Evolutionary conservation across 2,329 filamentous ascomycete genomes (phyloP), one percentile per base, ranked within the genome.

Genomic region (Alternaria burnsii): DNA sequence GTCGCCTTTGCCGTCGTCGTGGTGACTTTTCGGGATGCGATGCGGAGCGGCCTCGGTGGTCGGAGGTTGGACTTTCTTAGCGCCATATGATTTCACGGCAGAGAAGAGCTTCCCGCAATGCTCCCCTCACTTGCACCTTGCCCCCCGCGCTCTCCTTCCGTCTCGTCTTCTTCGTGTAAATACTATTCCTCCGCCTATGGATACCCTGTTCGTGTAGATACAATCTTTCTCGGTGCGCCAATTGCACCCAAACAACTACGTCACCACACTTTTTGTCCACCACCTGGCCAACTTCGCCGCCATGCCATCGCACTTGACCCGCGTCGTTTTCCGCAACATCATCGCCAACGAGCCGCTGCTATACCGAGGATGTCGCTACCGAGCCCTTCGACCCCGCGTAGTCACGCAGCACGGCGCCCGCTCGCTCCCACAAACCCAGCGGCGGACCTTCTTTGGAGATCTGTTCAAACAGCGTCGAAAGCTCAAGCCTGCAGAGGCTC

Each of bases 301-400:
- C 59, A 88, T 88, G 87, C 83, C 84, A 57, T 87, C 87, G 65
- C 85, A 87, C 67, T 80, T 89, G 71, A 87, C 86, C 62, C 86
- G 86, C 75, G 80, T 82, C 76, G 85, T 88, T 68, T 87, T 87
- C 76, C 84, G 85, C 69, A 82, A 83, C 70, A 79, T 89, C 66
- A 78, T 87, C 60, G 82, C 83, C 73, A 83, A 84, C 73, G 80
- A 85, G 65, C 79, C 80, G 48, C 78, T 83, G 30, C 63, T 81
- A 44, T 77, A 80, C 72, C 81, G 81, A 68, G 81, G 79, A 71
- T 82, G 81, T 63, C 67, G 81, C 26, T 73, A 77, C 52, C 80
- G 66, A 65, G 62, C 72, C 64, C 12, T 73, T 70, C 66, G 69
- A 26, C 63, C 70, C n/a, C 70, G 62, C 12, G 44, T 67, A 28